These are phyloP conservation scores for Ceratocystis destructans DNA, from an alignment of 2,329 filamentous ascomycete genomes.

Conservation along the genomic window DNA sequence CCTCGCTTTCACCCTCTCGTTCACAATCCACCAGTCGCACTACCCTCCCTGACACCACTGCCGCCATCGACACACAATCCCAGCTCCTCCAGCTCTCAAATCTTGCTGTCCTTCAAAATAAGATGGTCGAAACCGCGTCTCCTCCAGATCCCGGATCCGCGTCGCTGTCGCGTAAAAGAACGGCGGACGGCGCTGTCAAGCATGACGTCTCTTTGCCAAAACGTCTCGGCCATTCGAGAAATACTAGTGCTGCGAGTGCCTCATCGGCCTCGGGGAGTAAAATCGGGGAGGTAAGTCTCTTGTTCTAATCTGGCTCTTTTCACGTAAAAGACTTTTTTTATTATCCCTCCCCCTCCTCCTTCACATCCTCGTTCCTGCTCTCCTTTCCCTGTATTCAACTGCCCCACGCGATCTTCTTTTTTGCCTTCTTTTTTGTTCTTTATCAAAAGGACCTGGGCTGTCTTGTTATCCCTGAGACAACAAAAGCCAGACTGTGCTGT, in stretches of 20 bases:
- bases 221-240: conserved; percentile 48
- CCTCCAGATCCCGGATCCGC: conserved; percentile 24
- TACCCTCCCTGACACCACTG: conserved; percentile 25
- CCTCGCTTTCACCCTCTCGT: background rate
- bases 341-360: background rate
- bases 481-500: background rate
- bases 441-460: background rate
- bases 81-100: conserved; percentile 41
- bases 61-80: conserved; percentile 22
- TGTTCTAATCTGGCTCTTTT: background rate
- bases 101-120: conserved; percentile 35
- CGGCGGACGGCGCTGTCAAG: conserved; percentile 56
- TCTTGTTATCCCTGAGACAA: conserved; percentile 1
- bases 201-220: conserved; percentile 19
- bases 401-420: background rate
- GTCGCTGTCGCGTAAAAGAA: conserved; percentile 44
- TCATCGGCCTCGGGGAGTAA: conserved; percentile 46
- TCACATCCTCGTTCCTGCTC: background rate
- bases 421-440: conserved; percentile 6
- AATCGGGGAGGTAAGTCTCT: conserved; percentile 43
- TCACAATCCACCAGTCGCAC: conserved; percentile 19
- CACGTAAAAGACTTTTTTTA: background rate
- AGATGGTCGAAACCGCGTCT: conserved; percentile 28
- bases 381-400: background rate
- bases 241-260: conserved; percentile 49